These are phyloP conservation scores for Harrya chromipes DNA, from an alignment of 768 basidiomycete species.

Conservation along the genomic window DNA sequence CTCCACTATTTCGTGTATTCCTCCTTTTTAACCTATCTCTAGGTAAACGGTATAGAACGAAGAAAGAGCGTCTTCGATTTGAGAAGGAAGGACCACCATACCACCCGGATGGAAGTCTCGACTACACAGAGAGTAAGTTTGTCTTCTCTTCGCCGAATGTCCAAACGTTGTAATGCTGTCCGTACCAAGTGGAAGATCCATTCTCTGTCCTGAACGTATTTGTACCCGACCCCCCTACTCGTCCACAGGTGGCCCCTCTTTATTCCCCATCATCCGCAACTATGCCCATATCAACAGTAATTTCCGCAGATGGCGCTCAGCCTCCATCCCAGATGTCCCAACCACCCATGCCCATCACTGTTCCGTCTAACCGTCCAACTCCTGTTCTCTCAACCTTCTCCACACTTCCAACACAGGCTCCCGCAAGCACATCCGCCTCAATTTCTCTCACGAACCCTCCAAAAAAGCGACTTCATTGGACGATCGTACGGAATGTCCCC, in stretches of 20 bases:
- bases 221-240: conserved; percentile 54
- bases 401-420: not conserved
- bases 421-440: conserved; percentile 1
- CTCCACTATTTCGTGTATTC: not conserved
- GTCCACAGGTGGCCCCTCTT: conserved; percentile 57
- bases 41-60: conserved; percentile 79
- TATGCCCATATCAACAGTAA: conserved; percentile 1
- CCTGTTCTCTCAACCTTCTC: conserved; percentile 16
- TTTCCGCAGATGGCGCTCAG: not conserved
- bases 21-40: not conserved
- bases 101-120: conserved; percentile 72
- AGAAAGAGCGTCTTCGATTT: conserved; percentile 75
- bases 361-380: conserved; percentile 19
- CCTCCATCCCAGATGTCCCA: not conserved
- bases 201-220: conserved; percentile 65
- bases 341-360: conserved; percentile 27
- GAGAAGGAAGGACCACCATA: conserved; percentile 75
- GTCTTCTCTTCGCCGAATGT: not conserved
- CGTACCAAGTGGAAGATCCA: conserved; percentile 67
- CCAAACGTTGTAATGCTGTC: not conserved
- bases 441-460: not conserved
- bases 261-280: conserved; percentile 41
- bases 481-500: conserved; percentile 48
- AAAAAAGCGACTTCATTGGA: conserved; percentile 57
- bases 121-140: conserved; percentile 64